phyloP scores from a whole-genome alignment of 179 eudicot species.

The Silene vulgaris region DNA sequence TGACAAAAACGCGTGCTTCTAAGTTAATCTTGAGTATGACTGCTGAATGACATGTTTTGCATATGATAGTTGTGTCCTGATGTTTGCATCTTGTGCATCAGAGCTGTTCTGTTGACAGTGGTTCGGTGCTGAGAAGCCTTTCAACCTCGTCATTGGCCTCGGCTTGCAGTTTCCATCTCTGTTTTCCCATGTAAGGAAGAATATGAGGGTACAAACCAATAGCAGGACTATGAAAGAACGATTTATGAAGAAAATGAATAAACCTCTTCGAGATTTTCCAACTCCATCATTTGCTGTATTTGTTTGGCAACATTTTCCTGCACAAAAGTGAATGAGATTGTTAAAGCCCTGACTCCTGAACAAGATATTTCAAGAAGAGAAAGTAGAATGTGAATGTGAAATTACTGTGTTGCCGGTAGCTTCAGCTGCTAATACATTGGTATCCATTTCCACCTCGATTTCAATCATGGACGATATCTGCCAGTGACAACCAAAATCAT shows the following conservation, averaged over 20 bases:
- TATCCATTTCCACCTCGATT: constrained; percentile 95
- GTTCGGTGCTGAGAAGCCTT: constrained; percentile 67
- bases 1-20: neutral
- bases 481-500: constrained; percentile 11
- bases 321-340: constrained; percentile 5
- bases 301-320: constrained; percentile 87
- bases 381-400: constrained; percentile 9
- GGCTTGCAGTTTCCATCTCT: constrained; percentile 80
- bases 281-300: constrained; percentile 83
- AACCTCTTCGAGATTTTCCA: constrained; percentile 96
- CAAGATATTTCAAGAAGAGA: neutral
- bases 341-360: constrained; percentile 10
- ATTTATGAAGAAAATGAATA: constrained; percentile 17
- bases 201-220: neutral
- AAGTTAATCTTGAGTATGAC: neutral
- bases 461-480: constrained; percentile 98
- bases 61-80: neutral
- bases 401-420: constrained; percentile 67
- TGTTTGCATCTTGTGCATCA: constrained; percentile 9
- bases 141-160: constrained; percentile 94
- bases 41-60: neutral
- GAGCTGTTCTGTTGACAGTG: constrained; percentile 39
- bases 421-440: constrained; percentile 94
- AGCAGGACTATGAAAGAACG: neutral
- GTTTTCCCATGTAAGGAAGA: constrained; percentile 13